Base-by-base conservation (phyloP, 2,329 filamentous ascomycete species). In the Lecanicillium sp. region DNA sequence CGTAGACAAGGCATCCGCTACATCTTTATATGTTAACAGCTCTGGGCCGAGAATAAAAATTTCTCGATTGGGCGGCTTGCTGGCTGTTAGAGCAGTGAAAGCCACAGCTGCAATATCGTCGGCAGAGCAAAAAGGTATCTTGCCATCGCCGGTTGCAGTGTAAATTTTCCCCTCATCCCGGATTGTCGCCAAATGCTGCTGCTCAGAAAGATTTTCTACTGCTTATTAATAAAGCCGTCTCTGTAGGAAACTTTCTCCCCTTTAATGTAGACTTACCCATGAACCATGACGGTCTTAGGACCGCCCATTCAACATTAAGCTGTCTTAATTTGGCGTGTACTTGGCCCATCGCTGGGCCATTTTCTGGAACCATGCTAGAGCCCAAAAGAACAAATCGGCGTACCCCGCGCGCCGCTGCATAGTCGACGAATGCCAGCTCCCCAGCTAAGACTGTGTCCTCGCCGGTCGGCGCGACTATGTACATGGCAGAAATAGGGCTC, bases 211-310 rank as follows among this genome's bases (percentile, higher is more conserved):
- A 14, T 31, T 31, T 31, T 31, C 29, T 31, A 14, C 8, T 31
- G 29, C 29, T 9, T 31, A 17, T 31, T 31, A 31, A 17, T 31
- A 31, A n/a, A 6, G 13, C 25, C 29, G 13, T 31, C 8, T 31
- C 15, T n/a, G 13, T 14, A 7, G 15, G 15, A 12, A 7, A 18
- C 10, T 11, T 19, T 33, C 18, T 20, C 5, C 6, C 17, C 11
- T n/a, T n/a, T n/a, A n/a, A n/a, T n/a, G n/a, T n/a, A 34, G 15
- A 34, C 33, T 34, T 14, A 34, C 33, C 33, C 33, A 34, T 34
- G 18, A 34, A 34, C 33, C 33, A 34, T 15, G 33, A 20, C 9
- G 33, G 33, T 6, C 33, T 15, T 12, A 34, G 17, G 11, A 34
- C 33, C 18, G 33, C 33, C 33, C 33, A 34, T 34, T 34, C 33